Evolutionary conservation across 1,139 yeast genomes (phyloP).

Genomic region (Suhomyces panamericanus): DNA sequence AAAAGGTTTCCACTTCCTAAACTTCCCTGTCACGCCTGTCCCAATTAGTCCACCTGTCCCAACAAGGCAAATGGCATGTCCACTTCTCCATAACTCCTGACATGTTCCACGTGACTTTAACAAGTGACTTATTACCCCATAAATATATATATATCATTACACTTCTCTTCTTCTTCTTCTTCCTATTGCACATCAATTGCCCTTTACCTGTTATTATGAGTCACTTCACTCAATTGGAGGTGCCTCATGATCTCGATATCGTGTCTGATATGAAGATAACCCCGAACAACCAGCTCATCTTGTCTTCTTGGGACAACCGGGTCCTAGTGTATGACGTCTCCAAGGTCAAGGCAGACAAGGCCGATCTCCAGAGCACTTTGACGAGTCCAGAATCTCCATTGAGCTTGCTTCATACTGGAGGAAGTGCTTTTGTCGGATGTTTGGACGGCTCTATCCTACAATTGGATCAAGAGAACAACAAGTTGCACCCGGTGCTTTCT

Average conservation of each 20-base stretch:
- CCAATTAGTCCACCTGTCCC: no score
- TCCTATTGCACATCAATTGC: neutral
- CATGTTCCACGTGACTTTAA: no score
- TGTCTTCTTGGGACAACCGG: slow-evolving; percentile 44
- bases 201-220: neutral
- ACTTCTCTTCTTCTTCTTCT: neutral
- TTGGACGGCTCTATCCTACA: slow-evolving; percentile 43
- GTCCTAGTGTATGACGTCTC: slow-evolving; percentile 36
- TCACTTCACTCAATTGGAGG: slow-evolving; percentile 10
- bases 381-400: slow-evolving; percentile 15
- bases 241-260: slow-evolving; percentile 26
- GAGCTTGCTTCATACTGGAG: slow-evolving; percentile 12
- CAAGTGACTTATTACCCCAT: neutral
- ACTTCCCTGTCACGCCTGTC: no score
- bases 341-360: slow-evolving; percentile 4
- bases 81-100: no score
- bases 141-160: neutral
- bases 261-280: slow-evolving; percentile 26
- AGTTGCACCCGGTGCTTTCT: slow-evolving; percentile 18
- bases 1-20: no score
- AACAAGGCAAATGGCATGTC: no score
- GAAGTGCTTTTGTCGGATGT: slow-evolving; percentile 36
- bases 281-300: slow-evolving; percentile 32
- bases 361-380: slow-evolving; percentile 6
- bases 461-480: slow-evolving; percentile 45